These are phyloP conservation scores for Cystobasidiopsis lactophilus DNA, from an alignment of 768 basidiomycete genomes.

Conservation along the genomic window DNA sequence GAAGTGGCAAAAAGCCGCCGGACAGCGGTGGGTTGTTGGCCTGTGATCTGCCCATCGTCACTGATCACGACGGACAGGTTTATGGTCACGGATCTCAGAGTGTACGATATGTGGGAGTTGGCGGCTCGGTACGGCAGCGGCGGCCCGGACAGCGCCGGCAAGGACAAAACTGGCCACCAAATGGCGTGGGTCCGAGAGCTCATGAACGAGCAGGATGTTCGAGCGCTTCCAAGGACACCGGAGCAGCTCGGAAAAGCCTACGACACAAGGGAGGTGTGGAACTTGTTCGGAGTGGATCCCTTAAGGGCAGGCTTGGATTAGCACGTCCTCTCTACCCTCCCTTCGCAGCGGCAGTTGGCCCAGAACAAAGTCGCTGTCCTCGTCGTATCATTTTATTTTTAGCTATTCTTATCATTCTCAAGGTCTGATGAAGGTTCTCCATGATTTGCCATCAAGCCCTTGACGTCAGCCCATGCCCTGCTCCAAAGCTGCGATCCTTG, in stretches of 20 bases:
- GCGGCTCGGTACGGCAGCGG: conserved; percentile 35
- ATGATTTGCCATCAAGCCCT: no score
- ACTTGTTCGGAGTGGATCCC: conserved; percentile 16
- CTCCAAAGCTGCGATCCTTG: no score
- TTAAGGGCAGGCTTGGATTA: conserved; percentile 5
- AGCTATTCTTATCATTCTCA: no score
- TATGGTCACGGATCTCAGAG: conserved; percentile 13
- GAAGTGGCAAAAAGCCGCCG: conserved; percentile 29
- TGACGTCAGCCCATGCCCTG: no score
- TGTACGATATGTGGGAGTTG: conserved; percentile 48
- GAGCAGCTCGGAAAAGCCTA: conserved; percentile 34
- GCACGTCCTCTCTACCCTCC: no score
- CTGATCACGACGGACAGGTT: not conserved
- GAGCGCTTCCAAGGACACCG: conserved; percentile 34
- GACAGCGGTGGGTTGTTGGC: conserved; percentile 33
- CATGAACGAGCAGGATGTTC: conserved; percentile 34
- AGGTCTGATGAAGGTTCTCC: no score
- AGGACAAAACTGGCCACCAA: conserved; percentile 16
- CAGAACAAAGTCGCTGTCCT: no score
- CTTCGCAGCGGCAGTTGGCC: no score
- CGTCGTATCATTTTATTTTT: no score
- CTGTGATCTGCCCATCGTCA: not conserved
- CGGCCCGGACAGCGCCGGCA: not conserved
- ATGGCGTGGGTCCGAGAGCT: conserved; percentile 41
- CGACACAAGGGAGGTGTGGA: conserved; percentile 44